Evolutionary conservation across 2,329 filamentous ascomycete genomes (phyloP).

Genomic region (Phoma herbarum): DNA sequence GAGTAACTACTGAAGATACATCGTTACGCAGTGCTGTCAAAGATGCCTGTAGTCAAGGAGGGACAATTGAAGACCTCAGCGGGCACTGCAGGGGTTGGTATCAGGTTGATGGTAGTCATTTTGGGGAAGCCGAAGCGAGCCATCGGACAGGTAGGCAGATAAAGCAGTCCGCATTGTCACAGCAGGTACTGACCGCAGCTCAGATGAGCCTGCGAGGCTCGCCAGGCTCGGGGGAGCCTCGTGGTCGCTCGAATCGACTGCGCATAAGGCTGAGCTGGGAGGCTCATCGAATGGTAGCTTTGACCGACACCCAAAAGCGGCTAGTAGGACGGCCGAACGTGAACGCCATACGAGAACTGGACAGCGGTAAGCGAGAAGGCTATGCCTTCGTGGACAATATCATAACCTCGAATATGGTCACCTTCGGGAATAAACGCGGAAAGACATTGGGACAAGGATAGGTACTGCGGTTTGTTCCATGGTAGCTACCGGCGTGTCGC

Average conservation of each 20-base stretch:
- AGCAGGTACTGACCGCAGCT: background rate
- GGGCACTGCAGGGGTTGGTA: background rate
- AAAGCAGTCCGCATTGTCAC: background rate
- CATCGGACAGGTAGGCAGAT: background rate
- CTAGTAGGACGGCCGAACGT: conserved; percentile 4
- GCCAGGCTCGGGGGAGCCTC: conserved; percentile 3
- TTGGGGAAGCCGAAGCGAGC: conserved; percentile 3
- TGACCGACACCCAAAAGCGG: conserved; percentile 19
- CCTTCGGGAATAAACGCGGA: background rate
- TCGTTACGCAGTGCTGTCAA: background rate
- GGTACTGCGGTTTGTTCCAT: background rate
- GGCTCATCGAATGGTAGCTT: conserved; percentile 16
- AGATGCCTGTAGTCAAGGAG: background rate
- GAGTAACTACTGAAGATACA: conserved; percentile 8
- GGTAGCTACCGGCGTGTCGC: background rate
- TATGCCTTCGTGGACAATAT: background rate
- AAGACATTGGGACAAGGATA: background rate
- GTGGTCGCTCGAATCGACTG: conserved; percentile 1
- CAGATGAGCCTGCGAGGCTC: conserved; percentile 1
- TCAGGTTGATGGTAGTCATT: background rate
- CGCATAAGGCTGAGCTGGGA: conserved; percentile 30
- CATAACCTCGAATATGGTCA: background rate
- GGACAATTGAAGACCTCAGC: background rate
- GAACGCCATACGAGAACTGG: conserved; percentile 11
- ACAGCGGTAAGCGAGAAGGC: conserved; percentile 20